These are phyloP conservation scores for Hypholoma fasciculare DNA, from an alignment of 768 basidiomycete species.

Conservation along the genomic window DNA sequence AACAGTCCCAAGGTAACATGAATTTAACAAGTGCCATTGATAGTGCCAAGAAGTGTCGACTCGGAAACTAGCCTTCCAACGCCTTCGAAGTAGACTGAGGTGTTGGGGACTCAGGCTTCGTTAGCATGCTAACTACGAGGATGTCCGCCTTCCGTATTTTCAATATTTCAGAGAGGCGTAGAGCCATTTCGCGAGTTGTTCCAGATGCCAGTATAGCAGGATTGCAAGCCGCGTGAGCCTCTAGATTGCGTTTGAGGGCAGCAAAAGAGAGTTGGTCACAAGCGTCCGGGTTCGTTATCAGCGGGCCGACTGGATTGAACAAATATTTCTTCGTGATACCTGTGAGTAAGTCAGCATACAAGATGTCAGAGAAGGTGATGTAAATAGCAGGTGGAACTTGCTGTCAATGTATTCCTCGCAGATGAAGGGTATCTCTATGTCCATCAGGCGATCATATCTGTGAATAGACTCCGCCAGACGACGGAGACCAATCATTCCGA, in stretches of 20 bases:
- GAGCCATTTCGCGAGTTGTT: constrained; percentile 47
- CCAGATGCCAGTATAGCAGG: constrained; percentile 44
- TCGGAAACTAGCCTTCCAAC: too few species aligned
- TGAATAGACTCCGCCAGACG: constrained; percentile 40
- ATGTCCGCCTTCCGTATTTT: constrained; percentile 49
- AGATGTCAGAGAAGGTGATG: not conserved
- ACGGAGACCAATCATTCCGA: constrained; percentile 61
- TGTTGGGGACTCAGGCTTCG: constrained; percentile 3
- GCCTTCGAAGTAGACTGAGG: too few species aligned
- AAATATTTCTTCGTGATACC: constrained; percentile 50
- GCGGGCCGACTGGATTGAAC: constrained; percentile 44
- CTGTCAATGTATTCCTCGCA: constrained; percentile 58
- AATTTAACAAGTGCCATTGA: too few species aligned
- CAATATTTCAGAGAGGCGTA: constrained; percentile 46
- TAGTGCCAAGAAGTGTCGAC: too few species aligned
- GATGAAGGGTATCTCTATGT: constrained; percentile 51
- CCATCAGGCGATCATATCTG: constrained; percentile 38
- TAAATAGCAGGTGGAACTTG: constrained; percentile 24
- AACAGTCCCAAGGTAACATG: too few species aligned
- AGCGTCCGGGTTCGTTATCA: constrained; percentile 42
- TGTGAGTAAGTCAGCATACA: constrained; percentile 18
- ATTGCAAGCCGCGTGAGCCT: constrained; percentile 53
- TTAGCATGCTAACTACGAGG: constrained; percentile 41
- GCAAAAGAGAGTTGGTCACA: constrained; percentile 43
- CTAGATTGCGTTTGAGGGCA: constrained; percentile 57